A percentile compares a stretch with the other conserved stretches of the same genome.
phyloP scores from a whole-genome alignment of 176 grass and related monocot genomes.

The Poa annua region DNA sequence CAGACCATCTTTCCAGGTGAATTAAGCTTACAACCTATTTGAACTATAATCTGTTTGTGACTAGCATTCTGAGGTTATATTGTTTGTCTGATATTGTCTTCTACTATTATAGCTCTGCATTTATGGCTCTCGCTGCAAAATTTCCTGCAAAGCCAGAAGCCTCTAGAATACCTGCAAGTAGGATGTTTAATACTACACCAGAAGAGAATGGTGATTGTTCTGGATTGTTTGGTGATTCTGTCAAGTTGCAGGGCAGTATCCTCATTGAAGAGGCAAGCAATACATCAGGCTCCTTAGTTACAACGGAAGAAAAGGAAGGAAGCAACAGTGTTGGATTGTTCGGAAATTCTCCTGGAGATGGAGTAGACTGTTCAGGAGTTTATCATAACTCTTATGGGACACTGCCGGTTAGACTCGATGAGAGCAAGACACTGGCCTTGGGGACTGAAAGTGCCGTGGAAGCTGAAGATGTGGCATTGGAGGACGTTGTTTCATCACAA shows the following conservation, averaged over 20 bases:
- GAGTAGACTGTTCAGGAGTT: constrained; percentile 40
- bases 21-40: constrained; percentile 34
- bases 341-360: constrained; percentile 46
- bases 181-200: constrained; percentile 30
- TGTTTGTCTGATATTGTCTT: constrained; percentile 20
- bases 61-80: constrained; percentile 7
- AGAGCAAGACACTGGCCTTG: constrained; percentile 31
- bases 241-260: constrained; percentile 50
- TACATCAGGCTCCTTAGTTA: constrained; percentile 41
- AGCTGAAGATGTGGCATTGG: constrained; percentile 52
- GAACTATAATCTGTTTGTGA: constrained; percentile 29
- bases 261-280: constrained; percentile 53
- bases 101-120: constrained; percentile 64
- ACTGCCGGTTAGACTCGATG: constrained; percentile 37
- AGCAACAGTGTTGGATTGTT: constrained; percentile 49
- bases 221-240: constrained; percentile 41
- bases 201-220: constrained; percentile 45
- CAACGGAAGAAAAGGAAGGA: constrained; percentile 65
- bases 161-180: constrained; percentile 24
- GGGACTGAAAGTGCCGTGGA: constrained; percentile 30
- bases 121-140: constrained; percentile 74
- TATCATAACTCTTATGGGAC: constrained; percentile 42
- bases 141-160: constrained; percentile 55
- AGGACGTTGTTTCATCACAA: constrained; percentile 65
- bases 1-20: constrained; percentile 94